phyloP scores from a whole-genome alignment of 2,329 filamentous ascomycete genomes.

The Chaetomium sp. region DNA sequence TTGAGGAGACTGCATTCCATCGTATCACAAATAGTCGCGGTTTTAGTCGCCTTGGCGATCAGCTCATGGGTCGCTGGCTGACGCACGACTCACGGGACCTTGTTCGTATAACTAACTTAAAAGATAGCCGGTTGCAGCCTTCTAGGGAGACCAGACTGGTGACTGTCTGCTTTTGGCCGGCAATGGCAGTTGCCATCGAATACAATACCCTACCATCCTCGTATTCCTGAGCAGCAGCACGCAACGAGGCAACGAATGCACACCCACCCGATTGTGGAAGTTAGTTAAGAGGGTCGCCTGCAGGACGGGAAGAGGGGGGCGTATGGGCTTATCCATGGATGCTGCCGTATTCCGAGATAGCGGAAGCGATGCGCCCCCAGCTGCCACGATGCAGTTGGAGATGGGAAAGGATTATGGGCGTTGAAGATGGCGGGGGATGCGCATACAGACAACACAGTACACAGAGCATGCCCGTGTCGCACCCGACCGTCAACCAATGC shows the following conservation, averaged over 20 bases:
- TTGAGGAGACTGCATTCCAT: neutral
- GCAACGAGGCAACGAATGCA: neutral
- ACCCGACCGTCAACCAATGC: neutral
- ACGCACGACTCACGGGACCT: neutral
- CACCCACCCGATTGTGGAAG: slow-evolving; percentile 2
- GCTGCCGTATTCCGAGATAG: slow-evolving; percentile 8
- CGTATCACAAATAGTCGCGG: neutral
- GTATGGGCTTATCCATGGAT: no score
- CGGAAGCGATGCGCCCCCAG: slow-evolving; percentile 1
- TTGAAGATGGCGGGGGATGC: neutral
- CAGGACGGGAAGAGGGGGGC: neutral
- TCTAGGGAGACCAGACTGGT: neutral
- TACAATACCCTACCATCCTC: neutral
- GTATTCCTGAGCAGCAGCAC: neutral
- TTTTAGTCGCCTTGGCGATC: neutral
- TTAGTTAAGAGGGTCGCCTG: slow-evolving; percentile 1
- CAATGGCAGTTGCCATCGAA: neutral
- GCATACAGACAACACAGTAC: no score
- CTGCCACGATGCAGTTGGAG: neutral
- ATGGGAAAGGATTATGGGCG: neutral
- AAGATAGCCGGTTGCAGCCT: neutral
- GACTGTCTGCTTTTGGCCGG: neutral
- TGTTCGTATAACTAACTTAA: slow-evolving; percentile 7
- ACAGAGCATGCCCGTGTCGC: neutral
- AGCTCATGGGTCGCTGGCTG: neutral